These are phyloP conservation scores for Paraurostyla sp. DNA, from an alignment of 73 alveolate species.

Conservation along the genomic window DNA sequence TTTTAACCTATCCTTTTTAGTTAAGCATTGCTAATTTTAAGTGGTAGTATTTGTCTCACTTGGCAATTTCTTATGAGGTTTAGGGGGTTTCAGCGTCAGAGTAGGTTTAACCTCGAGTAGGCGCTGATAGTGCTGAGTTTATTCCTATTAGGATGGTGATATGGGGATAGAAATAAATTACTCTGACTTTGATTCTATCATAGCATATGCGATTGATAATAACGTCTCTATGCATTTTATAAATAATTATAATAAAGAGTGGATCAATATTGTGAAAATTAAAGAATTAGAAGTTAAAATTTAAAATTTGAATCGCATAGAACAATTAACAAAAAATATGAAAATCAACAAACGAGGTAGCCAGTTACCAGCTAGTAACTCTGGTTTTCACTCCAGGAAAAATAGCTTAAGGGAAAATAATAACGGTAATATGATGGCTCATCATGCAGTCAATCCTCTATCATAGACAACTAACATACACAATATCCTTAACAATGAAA, in stretches of 20 bases:
- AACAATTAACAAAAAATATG: constrained; percentile 25
- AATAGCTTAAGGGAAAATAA: not conserved
- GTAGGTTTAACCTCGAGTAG: constrained; percentile 1
- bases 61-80: not conserved
- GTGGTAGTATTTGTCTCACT: not conserved
- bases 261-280: not conserved
- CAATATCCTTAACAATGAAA: not conserved
- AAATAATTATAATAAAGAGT: not conserved
- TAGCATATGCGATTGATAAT: constrained; percentile 22
- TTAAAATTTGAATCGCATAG: constrained; percentile 9
- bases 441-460: no score
- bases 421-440: not conserved
- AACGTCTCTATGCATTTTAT: constrained; percentile 37
- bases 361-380: not conserved
- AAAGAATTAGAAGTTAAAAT: not conserved
- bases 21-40: not conserved
- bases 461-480: not conserved
- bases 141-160: not conserved
- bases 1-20: not conserved
- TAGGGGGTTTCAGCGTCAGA: not conserved
- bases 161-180: not conserved
- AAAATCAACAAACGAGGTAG: constrained; percentile 13
- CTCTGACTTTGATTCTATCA: constrained; percentile 14
- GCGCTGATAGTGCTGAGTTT: not conserved
- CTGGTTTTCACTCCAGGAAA: not conserved